These are phyloP conservation scores for Coprinopsis sp. DNA, from an alignment of 768 basidiomycete species.

Conservation along the genomic window DNA sequence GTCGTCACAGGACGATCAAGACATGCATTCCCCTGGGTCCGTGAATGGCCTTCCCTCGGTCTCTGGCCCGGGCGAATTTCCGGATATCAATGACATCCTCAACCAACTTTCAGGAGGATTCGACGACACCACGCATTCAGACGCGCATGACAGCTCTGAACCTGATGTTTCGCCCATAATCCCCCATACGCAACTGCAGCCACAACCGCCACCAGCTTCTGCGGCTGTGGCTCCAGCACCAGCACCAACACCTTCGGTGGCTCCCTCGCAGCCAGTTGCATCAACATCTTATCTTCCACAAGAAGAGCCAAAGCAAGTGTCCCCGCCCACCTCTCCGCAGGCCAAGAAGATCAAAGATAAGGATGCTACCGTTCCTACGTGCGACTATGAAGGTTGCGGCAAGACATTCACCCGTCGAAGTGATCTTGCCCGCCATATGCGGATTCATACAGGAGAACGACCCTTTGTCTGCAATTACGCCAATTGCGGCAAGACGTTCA, in stretches of 20 bases:
- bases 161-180: conserved; percentile 47
- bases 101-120: conserved; percentile 70
- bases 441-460: conserved; percentile 88
- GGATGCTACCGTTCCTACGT: conserved; percentile 54
- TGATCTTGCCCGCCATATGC: conserved; percentile 79
- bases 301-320: conserved; percentile 23
- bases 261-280: conserved; percentile 36
- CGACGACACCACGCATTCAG: conserved; percentile 46
- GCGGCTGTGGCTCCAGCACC: conserved; percentile 22
- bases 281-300: conserved; percentile 44
- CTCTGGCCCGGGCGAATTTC: conserved; percentile 54
- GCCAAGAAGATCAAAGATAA: conserved; percentile 37
- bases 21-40: conserved; percentile 28
- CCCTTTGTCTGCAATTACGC: conserved; percentile 71
- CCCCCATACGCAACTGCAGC: conserved; percentile 32
- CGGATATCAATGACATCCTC: conserved; percentile 73
- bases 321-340: too few species aligned
- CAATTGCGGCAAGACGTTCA: conserved; percentile 86
- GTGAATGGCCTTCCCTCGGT: conserved; percentile 43
- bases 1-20: conserved; percentile 30
- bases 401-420: conserved; percentile 83
- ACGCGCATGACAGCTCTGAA: conserved; percentile 36
- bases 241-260: conserved; percentile 32
- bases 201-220: conserved; percentile 18
- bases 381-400: conserved; percentile 67